Percentiles rank a stretch among this genome's conserved stretches.
Evolutionary conservation across 2,329 filamentous ascomycete genomes (phyloP).

Genomic region (Alternaria triticimaculans): DNA sequence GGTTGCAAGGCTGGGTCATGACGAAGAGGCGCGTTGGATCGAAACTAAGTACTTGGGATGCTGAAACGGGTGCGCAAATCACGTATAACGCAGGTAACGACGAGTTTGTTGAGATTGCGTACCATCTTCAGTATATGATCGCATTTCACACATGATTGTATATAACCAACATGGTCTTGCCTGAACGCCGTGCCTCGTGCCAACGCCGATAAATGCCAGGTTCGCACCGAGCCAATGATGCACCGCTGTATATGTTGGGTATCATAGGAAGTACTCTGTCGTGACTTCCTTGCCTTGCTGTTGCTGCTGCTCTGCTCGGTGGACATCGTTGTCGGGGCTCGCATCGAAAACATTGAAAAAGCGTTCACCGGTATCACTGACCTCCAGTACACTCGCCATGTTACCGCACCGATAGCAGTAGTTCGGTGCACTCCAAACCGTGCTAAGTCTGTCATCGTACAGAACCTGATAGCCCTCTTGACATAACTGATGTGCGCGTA

Average conservation of each 20-base stretch:
- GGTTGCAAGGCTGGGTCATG: slow-evolving; percentile 79
- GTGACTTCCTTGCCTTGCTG: slow-evolving; percentile 75
- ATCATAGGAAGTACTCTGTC: slow-evolving; percentile 72
- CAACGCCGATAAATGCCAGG: slow-evolving; percentile 25
- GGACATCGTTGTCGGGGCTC: slow-evolving; percentile 91
- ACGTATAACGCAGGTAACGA: background rate
- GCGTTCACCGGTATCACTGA: slow-evolving; percentile 88
- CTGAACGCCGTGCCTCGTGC: slow-evolving; percentile 14
- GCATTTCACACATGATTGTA: slow-evolving; percentile 6
- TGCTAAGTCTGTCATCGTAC: slow-evolving; percentile 92
- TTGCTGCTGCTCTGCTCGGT: slow-evolving; percentile 80
- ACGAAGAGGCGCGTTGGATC: slow-evolving; percentile 87
- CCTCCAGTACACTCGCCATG: slow-evolving; percentile 94
- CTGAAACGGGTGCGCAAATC: slow-evolving; percentile 50
- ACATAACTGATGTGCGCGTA: slow-evolving; percentile 97
- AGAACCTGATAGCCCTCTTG: slow-evolving; percentile 98
- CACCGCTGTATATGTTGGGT: slow-evolving; percentile 27
- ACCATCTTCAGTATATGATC: slow-evolving; percentile 4
- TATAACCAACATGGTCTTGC: slow-evolving; percentile 10
- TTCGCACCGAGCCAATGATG: slow-evolving; percentile 9
- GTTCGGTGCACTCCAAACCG: slow-evolving; percentile 83
- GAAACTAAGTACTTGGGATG: slow-evolving; percentile 92
- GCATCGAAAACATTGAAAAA: slow-evolving; percentile 99
- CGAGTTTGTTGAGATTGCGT: background rate
- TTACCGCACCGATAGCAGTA: slow-evolving; percentile 97